A percentile compares a stretch with the other conserved stretches of the same genome.
Conservation (phyloP, 805 yeast species). For the Candida maris region DNA sequence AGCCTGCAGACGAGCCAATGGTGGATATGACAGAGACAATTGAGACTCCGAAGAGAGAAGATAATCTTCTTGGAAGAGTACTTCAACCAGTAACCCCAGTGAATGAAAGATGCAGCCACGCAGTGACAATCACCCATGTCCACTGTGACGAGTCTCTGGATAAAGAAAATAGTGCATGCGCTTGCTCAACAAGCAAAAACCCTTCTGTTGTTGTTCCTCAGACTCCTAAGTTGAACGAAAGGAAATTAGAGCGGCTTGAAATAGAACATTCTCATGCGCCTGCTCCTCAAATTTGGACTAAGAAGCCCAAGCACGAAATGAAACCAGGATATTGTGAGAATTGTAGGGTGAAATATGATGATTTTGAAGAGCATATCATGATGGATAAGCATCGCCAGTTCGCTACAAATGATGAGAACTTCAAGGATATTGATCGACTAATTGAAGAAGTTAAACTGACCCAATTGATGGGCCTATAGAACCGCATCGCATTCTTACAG, state of each 20-base stretch:
- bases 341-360: conserved; percentile 79
- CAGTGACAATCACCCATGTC: background rate
- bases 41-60: conserved; percentile 1
- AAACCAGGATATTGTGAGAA: conserved; percentile 88
- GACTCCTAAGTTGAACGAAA: conserved; percentile 3
- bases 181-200: background rate
- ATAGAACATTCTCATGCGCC: conserved; percentile 1
- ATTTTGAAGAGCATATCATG: conserved; percentile 69
- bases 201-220: conserved; percentile 4
- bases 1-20: background rate
- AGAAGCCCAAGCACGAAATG: conserved; percentile 24
- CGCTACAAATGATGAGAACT: conserved; percentile 69
- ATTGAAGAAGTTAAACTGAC: conserved; percentile 43
- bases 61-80: background rate
- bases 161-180: background rate
- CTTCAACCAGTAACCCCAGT: background rate
- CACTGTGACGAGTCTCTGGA: background rate
- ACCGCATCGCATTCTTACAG: background rate
- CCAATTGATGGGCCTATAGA: conserved; percentile 21
- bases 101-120: background rate
- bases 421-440: conserved; percentile 71
- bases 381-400: conserved; percentile 72
- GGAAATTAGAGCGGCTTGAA: conserved; percentile 2
- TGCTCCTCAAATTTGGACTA: background rate
- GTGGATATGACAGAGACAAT: background rate